Base-by-base conservation (phyloP, 2,329 filamentous ascomycete genomes). In the Xenosphaeropsis pyriputrescens region DNA sequence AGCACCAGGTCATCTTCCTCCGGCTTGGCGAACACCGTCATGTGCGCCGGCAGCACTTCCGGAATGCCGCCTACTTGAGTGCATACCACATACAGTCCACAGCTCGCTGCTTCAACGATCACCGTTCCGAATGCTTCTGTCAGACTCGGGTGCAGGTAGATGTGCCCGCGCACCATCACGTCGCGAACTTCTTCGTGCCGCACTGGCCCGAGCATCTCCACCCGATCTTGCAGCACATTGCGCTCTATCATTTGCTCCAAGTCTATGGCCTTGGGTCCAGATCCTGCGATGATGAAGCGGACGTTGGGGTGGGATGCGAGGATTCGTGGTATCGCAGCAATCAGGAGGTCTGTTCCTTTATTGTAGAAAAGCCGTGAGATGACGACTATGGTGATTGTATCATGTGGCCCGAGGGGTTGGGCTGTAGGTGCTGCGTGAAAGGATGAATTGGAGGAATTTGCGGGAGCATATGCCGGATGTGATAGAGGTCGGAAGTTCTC, bases 351-450 rank as follows among this genome's bases (percentile, higher is more conserved):
- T 1, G 85, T 96, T 42, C 91, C 91, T 57, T 98, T 98, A 61
- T 98, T 98, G 61, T 96, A 96, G 60, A 96, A 98, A 1, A 98
- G 75, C 15, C 91, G 85, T 7, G 88, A 95, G 44, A 98, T 93
- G 15, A 98, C 89, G 2, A 98, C 85, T 41, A 98, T 95, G 6
- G 86, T 95, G 50, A 98, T 89, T 9, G 77, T 81, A 50, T 95
- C 89, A 45, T 85, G 70, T 0, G 86, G 84, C 0, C 83, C 82
- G 2, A 93, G 70, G 6, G 75, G 75, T 38, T 78, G 77, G 3
- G 76, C 74, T 0, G 76, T 69, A 8, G 70, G 62, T 5, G 67
- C 66, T 9, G 58, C 56, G 7, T 51, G 45, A 41, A 40, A 46
- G 45, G 30, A 39, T 42, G 13, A 47, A 41, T 7, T 45, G 33